These are phyloP conservation scores for Pseudonectria foliicola DNA, from an alignment of 2,329 filamentous ascomycete genomes.

Conservation along the genomic window DNA sequence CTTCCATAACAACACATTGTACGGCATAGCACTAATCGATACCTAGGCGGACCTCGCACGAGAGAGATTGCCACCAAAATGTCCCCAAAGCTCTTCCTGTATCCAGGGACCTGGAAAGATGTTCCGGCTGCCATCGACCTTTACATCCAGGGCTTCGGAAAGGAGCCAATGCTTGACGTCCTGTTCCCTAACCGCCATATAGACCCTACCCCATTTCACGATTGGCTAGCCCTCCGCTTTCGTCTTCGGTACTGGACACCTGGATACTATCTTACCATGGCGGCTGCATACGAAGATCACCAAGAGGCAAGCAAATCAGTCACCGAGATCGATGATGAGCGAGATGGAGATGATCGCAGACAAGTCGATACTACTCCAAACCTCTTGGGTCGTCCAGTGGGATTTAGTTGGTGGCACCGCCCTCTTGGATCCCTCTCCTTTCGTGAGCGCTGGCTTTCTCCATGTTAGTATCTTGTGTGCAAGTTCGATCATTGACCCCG, in stretches of 20 bases:
- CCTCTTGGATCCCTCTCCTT: constrained; percentile 20
- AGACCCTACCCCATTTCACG: constrained; percentile 13
- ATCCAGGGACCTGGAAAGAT: constrained; percentile 26
- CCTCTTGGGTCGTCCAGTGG: constrained; percentile 15
- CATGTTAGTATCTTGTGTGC: constrained; percentile 19
- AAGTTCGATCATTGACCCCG: not conserved
- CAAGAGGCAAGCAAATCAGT: constrained; percentile 1
- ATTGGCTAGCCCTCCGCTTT: constrained; percentile 22
- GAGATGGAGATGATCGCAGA: not conserved
- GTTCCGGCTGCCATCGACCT: constrained; percentile 17
- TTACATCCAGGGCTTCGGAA: constrained; percentile 23
- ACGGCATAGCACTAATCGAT: too few species aligned
- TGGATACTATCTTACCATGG: constrained; percentile 24
- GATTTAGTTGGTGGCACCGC: constrained; percentile 29
- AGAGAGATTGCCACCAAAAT: constrained; percentile 1
- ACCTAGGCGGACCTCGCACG: too few species aligned
- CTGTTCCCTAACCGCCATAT: constrained; percentile 24
- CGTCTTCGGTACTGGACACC: constrained; percentile 26
- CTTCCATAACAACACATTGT: too few species aligned
- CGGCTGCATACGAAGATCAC: constrained; percentile 12
- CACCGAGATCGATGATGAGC: not conserved
- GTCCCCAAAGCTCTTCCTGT: constrained; percentile 19
- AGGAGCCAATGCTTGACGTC: constrained; percentile 24
- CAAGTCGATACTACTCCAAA: not conserved
- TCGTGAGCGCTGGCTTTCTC: constrained; percentile 24